Base-by-base conservation (phyloP, 148 eudicot genomes). In the Silene latifolia region DNA sequence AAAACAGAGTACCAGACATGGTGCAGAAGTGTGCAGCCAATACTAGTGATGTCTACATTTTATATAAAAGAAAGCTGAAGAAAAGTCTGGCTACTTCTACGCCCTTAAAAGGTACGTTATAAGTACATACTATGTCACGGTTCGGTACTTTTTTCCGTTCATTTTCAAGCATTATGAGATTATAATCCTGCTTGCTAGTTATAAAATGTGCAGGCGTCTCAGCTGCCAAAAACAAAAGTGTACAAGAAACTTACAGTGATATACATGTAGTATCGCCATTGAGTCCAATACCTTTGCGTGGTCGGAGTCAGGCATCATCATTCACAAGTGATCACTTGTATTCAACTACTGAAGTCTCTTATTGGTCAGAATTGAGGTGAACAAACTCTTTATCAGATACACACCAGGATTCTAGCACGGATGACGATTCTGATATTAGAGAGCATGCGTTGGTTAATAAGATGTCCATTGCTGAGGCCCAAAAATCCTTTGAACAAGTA, bases 1-100 rank as follows among this genome's bases (percentile, higher is more conserved):
- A 86, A 75, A 82, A 83, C 42, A 72, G 77, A 35, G 75, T 92
- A 65, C 93, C 96, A 63, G 83, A 88, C 65, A 46, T 78, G 27
- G 84, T 92, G 66, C 69, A 87, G 46, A 87, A 87, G 81, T 57
- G 74, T 75, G 89, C 87, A 72, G 87, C 91, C 51, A 84, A 84
- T 35, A 78, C 80, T 0, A 87, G 96, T 73, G 81, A 85, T 54
- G 67, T 90, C 57, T 90, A 85, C 59, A 78, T 90, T 72, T 85
- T 92, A 72, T 81, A 91, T 18, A 82, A 78, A 81, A 57, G 80
- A 68, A 82, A 82, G 76, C 78, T 88, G 69, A 82, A 77, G 75
- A 87, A 88, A 21, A 87, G 77, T 63, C 83, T 83, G 19, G 80
- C 76, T 46, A 73, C 76, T 60, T 77, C 85, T 57, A 63, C 84